Percentiles rank a stretch among this genome's conserved stretches.
These are phyloP conservation scores for Fusarium miscanthi DNA, from an alignment of 2,329 filamentous ascomycete genomes.

Conservation along the genomic window DNA sequence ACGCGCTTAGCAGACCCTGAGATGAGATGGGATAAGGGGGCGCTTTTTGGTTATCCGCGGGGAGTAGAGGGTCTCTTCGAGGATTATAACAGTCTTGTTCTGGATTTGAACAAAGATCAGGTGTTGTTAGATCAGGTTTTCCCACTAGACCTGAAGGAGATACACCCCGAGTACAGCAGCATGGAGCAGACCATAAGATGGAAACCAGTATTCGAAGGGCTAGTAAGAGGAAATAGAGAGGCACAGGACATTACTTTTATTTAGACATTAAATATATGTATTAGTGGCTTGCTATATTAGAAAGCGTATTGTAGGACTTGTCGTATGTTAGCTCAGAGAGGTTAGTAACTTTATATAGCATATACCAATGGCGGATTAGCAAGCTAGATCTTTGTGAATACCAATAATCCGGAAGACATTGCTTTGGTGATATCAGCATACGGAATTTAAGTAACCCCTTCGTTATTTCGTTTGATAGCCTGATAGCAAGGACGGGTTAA, in stretches of 20 bases:
- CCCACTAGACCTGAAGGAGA: rapidly evolving
- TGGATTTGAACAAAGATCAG: rapidly evolving
- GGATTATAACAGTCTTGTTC: rapidly evolving
- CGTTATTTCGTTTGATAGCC: too few relatives aligned
- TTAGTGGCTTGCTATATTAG: neutral
- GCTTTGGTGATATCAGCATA: too few relatives aligned
- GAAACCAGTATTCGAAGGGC: neutral
- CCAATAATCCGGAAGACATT: too few relatives aligned
- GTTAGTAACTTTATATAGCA: too few relatives aligned
- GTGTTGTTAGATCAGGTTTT: rapidly evolving
- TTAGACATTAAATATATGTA: rapidly evolving
- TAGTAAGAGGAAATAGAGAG: rapidly evolving
- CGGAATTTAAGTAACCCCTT: too few relatives aligned
- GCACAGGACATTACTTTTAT: rapidly evolving
- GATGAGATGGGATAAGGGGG: rapidly evolving
- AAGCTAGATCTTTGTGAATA: too few relatives aligned
- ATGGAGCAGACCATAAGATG: rapidly evolving
- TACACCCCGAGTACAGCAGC: rapidly evolving
- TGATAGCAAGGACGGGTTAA: rapidly evolving
- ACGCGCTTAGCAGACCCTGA: rapidly evolving
- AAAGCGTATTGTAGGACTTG: too few relatives aligned
- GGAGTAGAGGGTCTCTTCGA: rapidly evolving
- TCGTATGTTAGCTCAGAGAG: too few relatives aligned
- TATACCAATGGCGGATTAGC: too few relatives aligned
- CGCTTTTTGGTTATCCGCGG: rapidly evolving